phyloP scores from a whole-genome alignment of 2,329 filamentous ascomycete species.

The Sarocladiaceae sp. region DNA sequence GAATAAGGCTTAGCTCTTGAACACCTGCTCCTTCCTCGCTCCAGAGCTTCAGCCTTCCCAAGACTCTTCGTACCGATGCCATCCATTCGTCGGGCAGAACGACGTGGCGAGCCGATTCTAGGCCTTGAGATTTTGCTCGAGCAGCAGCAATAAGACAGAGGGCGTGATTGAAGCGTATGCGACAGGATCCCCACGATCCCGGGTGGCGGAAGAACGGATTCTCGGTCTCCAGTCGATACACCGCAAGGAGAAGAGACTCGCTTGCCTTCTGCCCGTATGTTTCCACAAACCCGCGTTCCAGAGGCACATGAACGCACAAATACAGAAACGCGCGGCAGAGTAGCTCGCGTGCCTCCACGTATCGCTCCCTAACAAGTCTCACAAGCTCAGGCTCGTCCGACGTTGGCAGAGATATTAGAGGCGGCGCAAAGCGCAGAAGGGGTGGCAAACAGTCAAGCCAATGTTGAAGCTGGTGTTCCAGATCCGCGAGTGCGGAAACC shows the following conservation, averaged over 20 bases:
- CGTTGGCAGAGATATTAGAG: constrained; percentile 10
- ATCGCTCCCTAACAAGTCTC: constrained; percentile 12
- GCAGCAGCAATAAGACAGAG: constrained; percentile 12
- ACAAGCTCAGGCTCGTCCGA: constrained; percentile 12
- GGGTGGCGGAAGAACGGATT: constrained; percentile 12
- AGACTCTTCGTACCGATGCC: constrained; percentile 11
- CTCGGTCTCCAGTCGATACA: constrained; percentile 12
- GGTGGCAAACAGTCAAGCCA: constrained; percentile 70
- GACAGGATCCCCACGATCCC: constrained; percentile 12
- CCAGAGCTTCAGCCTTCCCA: constrained; percentile 11
- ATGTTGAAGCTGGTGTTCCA: constrained; percentile 69
- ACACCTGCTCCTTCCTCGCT: constrained; percentile 12
- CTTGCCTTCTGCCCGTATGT: constrained; percentile 9
- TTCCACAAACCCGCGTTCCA: constrained; percentile 4
- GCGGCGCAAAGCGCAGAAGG: constrained; percentile 55
- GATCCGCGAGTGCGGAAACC: constrained; percentile 57
- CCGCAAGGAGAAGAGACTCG: constrained; percentile 9
- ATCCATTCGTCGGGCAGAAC: constrained; percentile 10
- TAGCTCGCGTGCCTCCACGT: constrained; percentile 12
- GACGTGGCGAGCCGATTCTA: constrained; percentile 9
- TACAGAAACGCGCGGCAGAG: constrained; percentile 12
- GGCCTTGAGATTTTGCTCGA: constrained; percentile 8
- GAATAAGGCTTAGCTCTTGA: constrained; percentile 3
- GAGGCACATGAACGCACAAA: constrained; percentile 11
- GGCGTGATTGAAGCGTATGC: constrained; percentile 13